A percentile compares a stretch with the other conserved stretches of the same genome.
Evolutionary conservation across 305 asterid species (phyloP).

Genomic region (Solanum hybrid): DNA sequence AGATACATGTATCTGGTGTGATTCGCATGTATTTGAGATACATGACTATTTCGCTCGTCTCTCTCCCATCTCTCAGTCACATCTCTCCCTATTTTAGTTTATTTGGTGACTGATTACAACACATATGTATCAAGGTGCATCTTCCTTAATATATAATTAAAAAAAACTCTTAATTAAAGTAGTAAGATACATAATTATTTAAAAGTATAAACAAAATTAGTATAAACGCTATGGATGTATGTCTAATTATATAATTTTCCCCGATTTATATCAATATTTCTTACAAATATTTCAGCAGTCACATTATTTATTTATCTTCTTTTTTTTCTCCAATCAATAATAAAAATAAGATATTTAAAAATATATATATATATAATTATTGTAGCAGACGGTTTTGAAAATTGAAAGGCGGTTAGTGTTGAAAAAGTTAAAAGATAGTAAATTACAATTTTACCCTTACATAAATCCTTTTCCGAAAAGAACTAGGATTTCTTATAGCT

Average conservation of each 20-base stretch:
- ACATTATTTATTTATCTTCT: neutral
- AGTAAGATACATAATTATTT: too few relatives aligned
- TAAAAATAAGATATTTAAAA: neutral
- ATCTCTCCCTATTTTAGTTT: too few relatives aligned
- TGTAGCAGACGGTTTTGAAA: neutral
- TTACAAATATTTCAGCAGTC: neutral
- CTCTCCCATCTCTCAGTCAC: too few relatives aligned
- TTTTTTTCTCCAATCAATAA: neutral
- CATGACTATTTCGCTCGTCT: too few relatives aligned
- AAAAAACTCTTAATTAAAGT: neutral
- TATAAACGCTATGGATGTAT: too few relatives aligned
- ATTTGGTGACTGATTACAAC: neutral
- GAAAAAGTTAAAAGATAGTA: neutral
- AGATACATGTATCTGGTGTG: too few relatives aligned
- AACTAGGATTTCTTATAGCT: neutral
- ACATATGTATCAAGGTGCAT: neutral
- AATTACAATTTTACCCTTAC: neutral
- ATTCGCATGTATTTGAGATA: too few relatives aligned
- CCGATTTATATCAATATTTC: neutral
- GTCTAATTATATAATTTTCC: too few relatives aligned
- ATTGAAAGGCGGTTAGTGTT: neutral
- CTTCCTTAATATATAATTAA: neutral
- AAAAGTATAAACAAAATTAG: too few relatives aligned
- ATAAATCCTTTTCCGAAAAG: neutral
- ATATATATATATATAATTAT: too few relatives aligned